These are phyloP conservation scores for Lasiosphaeriaceae sp. DNA, from an alignment of 495 filamentous ascomycete species.

Conservation along the genomic window DNA sequence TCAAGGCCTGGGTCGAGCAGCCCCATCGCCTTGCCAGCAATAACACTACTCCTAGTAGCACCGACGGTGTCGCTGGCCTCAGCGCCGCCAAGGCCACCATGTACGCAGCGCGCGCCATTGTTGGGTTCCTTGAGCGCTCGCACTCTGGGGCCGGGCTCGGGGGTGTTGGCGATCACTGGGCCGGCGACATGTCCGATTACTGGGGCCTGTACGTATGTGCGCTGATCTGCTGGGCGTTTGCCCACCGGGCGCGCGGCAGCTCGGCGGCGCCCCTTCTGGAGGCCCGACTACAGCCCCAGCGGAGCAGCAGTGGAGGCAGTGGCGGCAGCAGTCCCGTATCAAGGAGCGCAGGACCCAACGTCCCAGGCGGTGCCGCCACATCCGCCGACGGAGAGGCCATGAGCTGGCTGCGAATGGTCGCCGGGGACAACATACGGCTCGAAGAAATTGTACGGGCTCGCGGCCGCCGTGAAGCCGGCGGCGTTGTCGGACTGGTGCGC, in stretches of 20 bases:
- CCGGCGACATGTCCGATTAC: constrained; percentile 41
- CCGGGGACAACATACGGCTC: constrained; percentile 43
- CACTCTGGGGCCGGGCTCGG: background rate
- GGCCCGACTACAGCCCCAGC: constrained; percentile 39
- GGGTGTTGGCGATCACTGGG: constrained; percentile 10
- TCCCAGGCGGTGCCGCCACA: constrained; percentile 14
- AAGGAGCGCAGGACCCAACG: constrained; percentile 15
- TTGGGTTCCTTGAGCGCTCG: constrained; percentile 18
- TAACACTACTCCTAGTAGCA: constrained; percentile 2
- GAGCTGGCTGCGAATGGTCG: constrained; percentile 61
- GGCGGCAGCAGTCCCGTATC: constrained; percentile 61
- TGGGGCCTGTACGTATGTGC: constrained; percentile 47
- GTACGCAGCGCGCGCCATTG: constrained; percentile 31
- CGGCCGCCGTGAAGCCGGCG: constrained; percentile 29
- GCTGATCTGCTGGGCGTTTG: constrained; percentile 45
- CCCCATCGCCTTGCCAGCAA: constrained; percentile 4
- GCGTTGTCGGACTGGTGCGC: constrained; percentile 37
- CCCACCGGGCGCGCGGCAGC: constrained; percentile 23
- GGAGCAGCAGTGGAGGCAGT: constrained; percentile 57
- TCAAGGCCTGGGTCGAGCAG: constrained; percentile 34
- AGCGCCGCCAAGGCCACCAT: constrained; percentile 23
- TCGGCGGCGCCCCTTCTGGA: constrained; percentile 54
- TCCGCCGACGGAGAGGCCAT: constrained; percentile 42
- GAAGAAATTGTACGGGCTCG: constrained; percentile 28
- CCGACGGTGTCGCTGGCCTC: constrained; percentile 9